Percentiles rank a stretch among this genome's conserved stretches.
phyloP scores from a whole-genome alignment of 169 alveolate genomes.

The Plasmodium coatneyi region DNA sequence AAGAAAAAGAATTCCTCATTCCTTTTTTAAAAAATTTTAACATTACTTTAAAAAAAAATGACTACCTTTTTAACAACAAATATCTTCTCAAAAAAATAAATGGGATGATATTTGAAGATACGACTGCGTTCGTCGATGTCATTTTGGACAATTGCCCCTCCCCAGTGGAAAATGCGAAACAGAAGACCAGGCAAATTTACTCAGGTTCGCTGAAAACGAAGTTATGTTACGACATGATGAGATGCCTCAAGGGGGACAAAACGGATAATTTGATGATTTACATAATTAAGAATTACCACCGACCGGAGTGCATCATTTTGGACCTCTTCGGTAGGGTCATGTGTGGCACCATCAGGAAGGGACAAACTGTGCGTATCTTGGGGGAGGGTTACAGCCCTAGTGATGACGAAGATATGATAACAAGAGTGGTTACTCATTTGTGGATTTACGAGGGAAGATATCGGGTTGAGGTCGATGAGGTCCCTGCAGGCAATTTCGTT shows the following conservation, averaged over 20 bases:
- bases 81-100: conserved; percentile 79
- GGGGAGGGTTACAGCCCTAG: conserved; percentile 95
- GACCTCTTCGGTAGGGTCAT: conserved; percentile 97
- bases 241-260: conserved; percentile 76
- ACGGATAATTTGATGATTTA: conserved; percentile 91
- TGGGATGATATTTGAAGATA: conserved; percentile 78
- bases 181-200: conserved; percentile 84
- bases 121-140: conserved; percentile 92
- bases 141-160: conserved; percentile 85
- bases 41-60: conserved; percentile 59
- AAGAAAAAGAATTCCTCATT: conserved; percentile 95
- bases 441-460: conserved; percentile 96
- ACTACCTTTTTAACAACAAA: conserved; percentile 70
- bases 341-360: conserved; percentile 96
- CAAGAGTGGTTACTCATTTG: conserved; percentile 89
- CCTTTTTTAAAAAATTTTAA: conserved; percentile 88
- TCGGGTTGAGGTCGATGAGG: conserved; percentile 90
- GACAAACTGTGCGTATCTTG: conserved; percentile 94
- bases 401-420: conserved; percentile 97
- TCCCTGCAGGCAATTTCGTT: conserved; percentile 95
- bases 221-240: conserved; percentile 75
- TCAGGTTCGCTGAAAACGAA: conserved; percentile 85
- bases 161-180: conserved; percentile 79
- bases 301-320: conserved; percentile 92
- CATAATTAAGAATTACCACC: conserved; percentile 94